Evolutionary conservation across 345 rosid species (phyloP), one percentile per base, ranked within the genome.

Genomic region (Lepidium didymum): DNA sequence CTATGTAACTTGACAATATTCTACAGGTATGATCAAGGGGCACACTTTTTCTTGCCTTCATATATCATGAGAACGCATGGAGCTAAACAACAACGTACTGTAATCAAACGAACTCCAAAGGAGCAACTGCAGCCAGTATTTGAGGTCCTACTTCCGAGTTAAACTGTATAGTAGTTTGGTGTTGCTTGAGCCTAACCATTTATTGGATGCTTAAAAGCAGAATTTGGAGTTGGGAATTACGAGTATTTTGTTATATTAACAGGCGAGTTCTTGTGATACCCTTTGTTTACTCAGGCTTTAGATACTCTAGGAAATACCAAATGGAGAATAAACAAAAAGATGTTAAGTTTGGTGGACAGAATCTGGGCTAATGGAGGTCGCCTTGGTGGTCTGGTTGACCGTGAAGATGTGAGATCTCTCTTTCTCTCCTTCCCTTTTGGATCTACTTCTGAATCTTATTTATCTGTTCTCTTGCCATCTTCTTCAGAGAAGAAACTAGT

Each of bases 61-160:
- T 84, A 81, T 76, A 70, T 89, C 73, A 95, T 95, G 99, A 87
- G 96, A 68, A 91, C 83, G 11, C 99, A 91, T 79, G 96, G 96
- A 75, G 87, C 97, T 42, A 91, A 68, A 81, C 92, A 84, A 74
- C 99, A 86, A 56, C 90, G 96, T 33, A 73, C 65, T 31, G 52
- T 84, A 12, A 44, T 95, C 35, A 89, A 69, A 86, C 78, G 76
- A 86, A 76, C 96, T 56, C 81, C 91, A 52, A 65, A 51, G 68
- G 62, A 74, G 54, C 90, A 91, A 76, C 72, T 95, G 70, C 77
- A 83, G 63, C 81, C 83, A 29, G 85, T 91, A 68, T 95, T 83
- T 75, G 81, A 95, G 97, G 99, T 95, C 75, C 69, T 83, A 75
- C 50, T 66, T 64, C 64, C 60, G n/a, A n/a, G n/a, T 21, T 41